A percentile compares a stretch with the other conserved stretches of the same genome.
These are phyloP conservation scores for Alopecurus myosuroides DNA, from an alignment of 176 grass and related monocot genomes.

Conservation along the genomic window DNA sequence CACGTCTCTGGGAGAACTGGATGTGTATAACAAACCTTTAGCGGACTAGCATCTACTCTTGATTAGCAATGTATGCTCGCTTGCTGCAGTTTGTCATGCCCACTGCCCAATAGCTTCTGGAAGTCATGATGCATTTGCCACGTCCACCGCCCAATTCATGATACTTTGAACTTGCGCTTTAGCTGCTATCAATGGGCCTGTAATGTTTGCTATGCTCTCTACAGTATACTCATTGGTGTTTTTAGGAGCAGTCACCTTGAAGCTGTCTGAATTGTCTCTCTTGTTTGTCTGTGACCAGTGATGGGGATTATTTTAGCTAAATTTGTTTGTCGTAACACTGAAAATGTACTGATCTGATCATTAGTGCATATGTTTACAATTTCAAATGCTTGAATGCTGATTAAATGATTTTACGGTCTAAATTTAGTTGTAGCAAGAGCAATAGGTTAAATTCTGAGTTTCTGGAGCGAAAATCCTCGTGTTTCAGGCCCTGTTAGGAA, in stretches of 20 bases:
- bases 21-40: not conserved
- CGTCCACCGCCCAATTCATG: too few species aligned
- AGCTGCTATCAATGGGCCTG: not conserved
- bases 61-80: not conserved
- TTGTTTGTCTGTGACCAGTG: not conserved
- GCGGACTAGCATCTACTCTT: not conserved
- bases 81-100: not conserved
- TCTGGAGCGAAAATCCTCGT: not conserved
- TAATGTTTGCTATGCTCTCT: not conserved
- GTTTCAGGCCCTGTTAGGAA: not conserved
- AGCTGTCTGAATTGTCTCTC: not conserved
- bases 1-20: not conserved
- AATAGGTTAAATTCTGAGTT: not conserved
- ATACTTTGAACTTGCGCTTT: not conserved
- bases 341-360: not conserved
- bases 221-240: not conserved
- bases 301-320: not conserved
- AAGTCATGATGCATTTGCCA: not conserved
- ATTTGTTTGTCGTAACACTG: not conserved
- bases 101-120: not conserved
- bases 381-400: not conserved
- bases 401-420: not conserved
- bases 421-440: not conserved
- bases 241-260: not conserved
- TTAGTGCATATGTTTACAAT: not conserved